Conservation (phyloP, 2,329 filamentous ascomycete species). For the Cercospora sojina region DNA sequence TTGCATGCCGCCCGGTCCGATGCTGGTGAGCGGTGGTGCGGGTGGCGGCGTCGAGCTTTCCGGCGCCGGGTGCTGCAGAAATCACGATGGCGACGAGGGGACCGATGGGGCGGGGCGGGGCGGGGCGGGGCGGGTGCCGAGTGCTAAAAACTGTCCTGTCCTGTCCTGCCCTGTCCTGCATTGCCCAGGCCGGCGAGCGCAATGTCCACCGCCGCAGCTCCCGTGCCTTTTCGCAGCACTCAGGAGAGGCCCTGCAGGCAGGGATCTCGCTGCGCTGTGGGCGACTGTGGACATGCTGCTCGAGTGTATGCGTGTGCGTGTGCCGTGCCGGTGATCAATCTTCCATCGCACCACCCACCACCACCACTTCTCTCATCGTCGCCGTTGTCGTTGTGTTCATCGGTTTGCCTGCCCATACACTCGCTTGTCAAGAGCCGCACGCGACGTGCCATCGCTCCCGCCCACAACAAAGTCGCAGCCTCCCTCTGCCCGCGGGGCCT, state of each 20-base stretch:
- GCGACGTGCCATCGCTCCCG: background rate
- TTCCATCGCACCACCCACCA: background rate
- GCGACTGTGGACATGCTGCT: conserved; percentile 1
- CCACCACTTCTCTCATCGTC: background rate
- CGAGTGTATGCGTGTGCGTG: background rate
- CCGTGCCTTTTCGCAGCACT: background rate
- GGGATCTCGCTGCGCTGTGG: background rate
- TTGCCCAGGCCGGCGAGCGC: background rate
- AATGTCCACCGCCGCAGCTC: background rate
- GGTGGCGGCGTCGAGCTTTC: background rate
- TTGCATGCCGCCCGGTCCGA: background rate
- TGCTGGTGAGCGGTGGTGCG: background rate
- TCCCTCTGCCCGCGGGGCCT: background rate
- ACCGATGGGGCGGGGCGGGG: background rate
- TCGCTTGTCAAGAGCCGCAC: background rate
- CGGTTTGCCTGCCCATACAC: background rate
- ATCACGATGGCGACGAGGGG: conserved; percentile 6
- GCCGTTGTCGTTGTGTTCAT: background rate
- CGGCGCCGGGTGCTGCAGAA: background rate
- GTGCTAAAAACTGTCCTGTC: conserved; percentile 12
- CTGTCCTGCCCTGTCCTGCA: too few relatives aligned
- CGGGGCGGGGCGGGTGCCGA: background rate
- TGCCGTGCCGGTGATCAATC: background rate
- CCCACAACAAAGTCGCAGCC: conserved; percentile 2
- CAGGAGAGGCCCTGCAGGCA: background rate